These are phyloP conservation scores for Pythium vanterpoolii DNA, from an alignment of 352 stramenopile genomes.

Conservation along the genomic window DNA sequence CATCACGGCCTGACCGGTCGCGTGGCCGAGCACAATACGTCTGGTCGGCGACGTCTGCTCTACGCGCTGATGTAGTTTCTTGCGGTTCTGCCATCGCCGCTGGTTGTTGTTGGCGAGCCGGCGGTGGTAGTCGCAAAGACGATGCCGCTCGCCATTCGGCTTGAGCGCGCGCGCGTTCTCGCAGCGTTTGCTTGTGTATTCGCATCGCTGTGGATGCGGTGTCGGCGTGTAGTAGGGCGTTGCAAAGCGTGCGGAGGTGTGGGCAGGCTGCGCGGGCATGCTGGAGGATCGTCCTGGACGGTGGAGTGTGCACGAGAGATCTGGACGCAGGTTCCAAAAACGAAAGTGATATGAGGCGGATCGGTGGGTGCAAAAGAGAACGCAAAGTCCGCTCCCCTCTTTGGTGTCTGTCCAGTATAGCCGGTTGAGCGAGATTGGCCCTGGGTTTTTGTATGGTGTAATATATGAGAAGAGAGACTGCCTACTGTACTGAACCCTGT, in stretches of 20 bases:
- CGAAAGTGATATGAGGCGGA: too few species aligned
- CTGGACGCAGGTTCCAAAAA: too few species aligned
- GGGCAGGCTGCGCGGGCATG: background rate
- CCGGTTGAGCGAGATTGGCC: too few species aligned
- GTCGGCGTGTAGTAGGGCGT: background rate
- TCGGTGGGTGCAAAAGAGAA: too few species aligned
- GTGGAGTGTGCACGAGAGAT: too few species aligned
- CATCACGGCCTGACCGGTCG: too few species aligned
- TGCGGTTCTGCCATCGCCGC: slow-evolving; percentile 41
- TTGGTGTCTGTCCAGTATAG: too few species aligned
- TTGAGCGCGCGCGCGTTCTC: slow-evolving; percentile 32
- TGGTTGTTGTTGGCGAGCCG: slow-evolving; percentile 70
- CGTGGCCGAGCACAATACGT: too few species aligned
- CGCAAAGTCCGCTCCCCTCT: too few species aligned
- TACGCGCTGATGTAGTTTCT: slow-evolving; percentile 5
- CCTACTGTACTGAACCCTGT: too few species aligned
- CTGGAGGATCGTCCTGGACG: too few species aligned
- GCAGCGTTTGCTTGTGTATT: slow-evolving; percentile 22
- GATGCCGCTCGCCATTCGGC: slow-evolving; percentile 35
- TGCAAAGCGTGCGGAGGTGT: background rate
- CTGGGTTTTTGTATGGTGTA: too few species aligned
- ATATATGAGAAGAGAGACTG: background rate
- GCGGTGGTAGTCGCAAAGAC: slow-evolving; percentile 57
- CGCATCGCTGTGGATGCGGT: slow-evolving; percentile 10
- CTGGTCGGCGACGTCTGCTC: slow-evolving; percentile 1